Evolutionary conservation across 768 basidiomycete species (phyloP).

Genomic region (Podaxis sp.): DNA sequence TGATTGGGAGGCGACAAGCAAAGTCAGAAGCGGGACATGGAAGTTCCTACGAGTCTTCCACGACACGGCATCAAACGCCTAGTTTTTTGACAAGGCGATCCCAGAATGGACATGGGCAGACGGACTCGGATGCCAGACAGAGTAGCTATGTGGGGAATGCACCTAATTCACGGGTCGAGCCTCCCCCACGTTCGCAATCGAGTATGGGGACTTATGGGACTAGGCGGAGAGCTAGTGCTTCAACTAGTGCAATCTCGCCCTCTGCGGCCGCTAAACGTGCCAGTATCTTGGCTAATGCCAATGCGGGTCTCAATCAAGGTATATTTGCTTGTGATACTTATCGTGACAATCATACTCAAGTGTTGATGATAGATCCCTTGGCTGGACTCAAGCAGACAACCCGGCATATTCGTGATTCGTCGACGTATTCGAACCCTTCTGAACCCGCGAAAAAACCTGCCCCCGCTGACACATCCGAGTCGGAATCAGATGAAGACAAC

Average conservation of each 20-base stretch:
- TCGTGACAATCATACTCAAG: neutral
- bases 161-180: conserved; percentile 8
- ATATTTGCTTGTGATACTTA: conserved; percentile 15
- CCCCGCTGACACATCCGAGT: conserved; percentile 16
- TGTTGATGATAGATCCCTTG: conserved; percentile 9
- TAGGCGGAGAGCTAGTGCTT: conserved; percentile 48
- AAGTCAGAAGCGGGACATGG: conserved; percentile 42
- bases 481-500: conserved; percentile 41
- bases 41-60: conserved; percentile 15
- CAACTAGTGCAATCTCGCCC: conserved; percentile 54
- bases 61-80: conserved; percentile 16
- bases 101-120: conserved; percentile 25
- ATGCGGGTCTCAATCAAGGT: conserved; percentile 26
- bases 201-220: conserved; percentile 27
- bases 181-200: conserved; percentile 29
- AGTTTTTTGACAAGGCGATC: conserved; percentile 15
- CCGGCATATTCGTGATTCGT: conserved; percentile 24
- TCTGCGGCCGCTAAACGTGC: conserved; percentile 48
- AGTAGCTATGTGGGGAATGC: conserved; percentile 7
- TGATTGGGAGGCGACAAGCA: conserved; percentile 22
- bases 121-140: conserved; percentile 9
- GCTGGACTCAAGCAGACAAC: conserved; percentile 16
- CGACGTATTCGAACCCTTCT: conserved; percentile 21
- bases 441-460: neutral
- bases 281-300: conserved; percentile 31